phyloP scores from a whole-genome alignment of 116 monocot species.

The Zostera marina region DNA sequence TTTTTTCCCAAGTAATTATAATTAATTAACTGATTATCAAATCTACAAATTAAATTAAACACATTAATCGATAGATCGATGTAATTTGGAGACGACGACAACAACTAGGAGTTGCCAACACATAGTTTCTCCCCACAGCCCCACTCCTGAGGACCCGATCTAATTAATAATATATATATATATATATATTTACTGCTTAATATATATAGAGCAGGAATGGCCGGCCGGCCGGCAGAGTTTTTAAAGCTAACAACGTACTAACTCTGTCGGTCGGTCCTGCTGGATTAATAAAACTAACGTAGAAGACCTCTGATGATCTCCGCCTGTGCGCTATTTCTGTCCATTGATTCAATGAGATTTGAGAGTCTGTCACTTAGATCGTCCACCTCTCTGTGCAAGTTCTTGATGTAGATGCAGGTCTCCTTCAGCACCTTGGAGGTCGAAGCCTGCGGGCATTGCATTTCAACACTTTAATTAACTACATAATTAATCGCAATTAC shows the following conservation, averaged over 20 bases:
- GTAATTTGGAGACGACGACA: no score
- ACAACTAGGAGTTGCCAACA: no score
- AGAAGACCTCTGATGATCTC: slow-evolving; percentile 49
- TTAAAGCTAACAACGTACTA: not conserved
- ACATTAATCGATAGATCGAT: no score
- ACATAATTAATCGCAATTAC: not conserved
- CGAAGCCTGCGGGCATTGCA: slow-evolving; percentile 35
- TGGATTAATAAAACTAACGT: no score
- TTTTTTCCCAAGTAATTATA: no score
- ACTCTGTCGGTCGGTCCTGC: no score
- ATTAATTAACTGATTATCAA: no score
- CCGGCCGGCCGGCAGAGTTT: no score
- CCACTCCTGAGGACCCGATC: not conserved
- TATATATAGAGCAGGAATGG: no score
- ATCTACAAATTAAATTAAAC: no score
- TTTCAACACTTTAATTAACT: not conserved
- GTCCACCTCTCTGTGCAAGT: slow-evolving; percentile 64
- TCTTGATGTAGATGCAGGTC: slow-evolving; percentile 73
- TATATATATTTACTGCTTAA: slow-evolving; percentile 5
- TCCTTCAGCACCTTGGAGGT: slow-evolving; percentile 57
- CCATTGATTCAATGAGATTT: slow-evolving; percentile 37
- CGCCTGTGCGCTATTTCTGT: slow-evolving; percentile 46
- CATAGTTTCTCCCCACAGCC: no score
- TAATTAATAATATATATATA: no score
- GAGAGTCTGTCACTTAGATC: slow-evolving; percentile 67